Evolutionary conservation across 1,284 basidiomycete species (phyloP).

Genomic region (Cystobasidiaceae sp.): DNA sequence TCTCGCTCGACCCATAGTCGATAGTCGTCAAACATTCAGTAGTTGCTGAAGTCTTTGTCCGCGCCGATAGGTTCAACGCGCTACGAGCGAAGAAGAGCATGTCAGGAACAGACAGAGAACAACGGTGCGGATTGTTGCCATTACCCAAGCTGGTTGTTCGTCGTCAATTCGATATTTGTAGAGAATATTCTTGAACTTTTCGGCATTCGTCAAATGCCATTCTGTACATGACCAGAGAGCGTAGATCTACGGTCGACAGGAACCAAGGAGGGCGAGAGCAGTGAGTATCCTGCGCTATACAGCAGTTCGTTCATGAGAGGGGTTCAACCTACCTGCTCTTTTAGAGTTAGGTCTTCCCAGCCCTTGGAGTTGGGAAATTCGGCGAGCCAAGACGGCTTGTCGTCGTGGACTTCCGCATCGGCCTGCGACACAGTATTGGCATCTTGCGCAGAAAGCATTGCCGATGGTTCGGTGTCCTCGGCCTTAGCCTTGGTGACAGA

Average conservation of each 20-base stretch:
- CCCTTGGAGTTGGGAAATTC: constrained; percentile 42
- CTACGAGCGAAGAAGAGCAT: constrained; percentile 49
- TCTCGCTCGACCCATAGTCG: constrained; percentile 75
- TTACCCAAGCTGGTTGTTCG: constrained; percentile 51
- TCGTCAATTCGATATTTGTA: constrained; percentile 48
- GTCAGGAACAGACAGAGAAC: background rate
- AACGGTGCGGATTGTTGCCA: constrained; percentile 26
- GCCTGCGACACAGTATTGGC: background rate
- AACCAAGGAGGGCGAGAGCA: too few relatives aligned
- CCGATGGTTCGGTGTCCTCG: background rate
- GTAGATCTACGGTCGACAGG: constrained; percentile 48
- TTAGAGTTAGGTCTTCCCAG: constrained; percentile 51
- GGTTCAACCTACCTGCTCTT: constrained; percentile 49
- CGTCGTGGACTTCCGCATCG: background rate
- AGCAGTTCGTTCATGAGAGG: background rate
- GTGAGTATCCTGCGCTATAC: too few relatives aligned
- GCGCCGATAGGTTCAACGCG: constrained; percentile 81
- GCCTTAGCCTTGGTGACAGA: background rate
- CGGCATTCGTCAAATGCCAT: constrained; percentile 54
- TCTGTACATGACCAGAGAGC: constrained; percentile 52
- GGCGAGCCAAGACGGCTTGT: constrained; percentile 34
- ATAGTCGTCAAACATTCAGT: constrained; percentile 83
- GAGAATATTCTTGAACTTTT: constrained; percentile 52
- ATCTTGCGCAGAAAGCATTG: too few relatives aligned
- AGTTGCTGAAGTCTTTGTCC: constrained; percentile 72